These are phyloP conservation scores for Pelargonium nanum DNA, from an alignment of 345 rosid species.

Conservation along the genomic window DNA sequence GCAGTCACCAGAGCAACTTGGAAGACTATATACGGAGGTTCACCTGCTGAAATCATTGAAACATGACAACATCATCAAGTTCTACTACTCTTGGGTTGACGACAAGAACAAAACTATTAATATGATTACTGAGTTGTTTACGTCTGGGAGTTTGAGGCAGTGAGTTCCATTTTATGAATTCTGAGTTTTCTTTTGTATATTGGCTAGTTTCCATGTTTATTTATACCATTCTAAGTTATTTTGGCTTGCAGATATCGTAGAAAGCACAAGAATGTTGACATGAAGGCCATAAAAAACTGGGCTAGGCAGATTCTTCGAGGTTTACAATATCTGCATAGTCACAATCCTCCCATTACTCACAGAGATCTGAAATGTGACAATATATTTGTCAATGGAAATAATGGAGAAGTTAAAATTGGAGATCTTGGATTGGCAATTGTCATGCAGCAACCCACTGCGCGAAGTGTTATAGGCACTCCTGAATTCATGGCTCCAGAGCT, in stretches of 20 bases:
- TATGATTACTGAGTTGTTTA: constrained; percentile 79
- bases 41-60: constrained; percentile 59
- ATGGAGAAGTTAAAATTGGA: constrained; percentile 70
- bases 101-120: constrained; percentile 64
- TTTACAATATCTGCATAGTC: constrained; percentile 51
- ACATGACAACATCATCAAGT: constrained; percentile 64
- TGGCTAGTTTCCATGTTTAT: constrained; percentile 6
- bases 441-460: constrained; percentile 64
- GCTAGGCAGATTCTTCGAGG: constrained; percentile 66
- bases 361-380: constrained; percentile 73
- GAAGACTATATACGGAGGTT: constrained; percentile 67
- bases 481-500: constrained; percentile 88
- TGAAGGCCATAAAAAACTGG: constrained; percentile 68
- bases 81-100: constrained; percentile 72
- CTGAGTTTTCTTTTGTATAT: not conserved
- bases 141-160: constrained; percentile 81
- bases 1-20: constrained; percentile 68
- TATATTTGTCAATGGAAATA: constrained; percentile 64
- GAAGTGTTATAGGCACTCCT: constrained; percentile 75
- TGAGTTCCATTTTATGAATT: constrained; percentile 27
- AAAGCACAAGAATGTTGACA: constrained; percentile 55
- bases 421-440: constrained; percentile 71
- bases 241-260: constrained; percentile 36
- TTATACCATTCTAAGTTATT: not conserved
- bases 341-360: constrained; percentile 53